Evolutionary conservation across 495 filamentous ascomycete species (phyloP), one percentile per base, ranked within the genome.

Genomic region (Amphirosellinia nigrospora): DNA sequence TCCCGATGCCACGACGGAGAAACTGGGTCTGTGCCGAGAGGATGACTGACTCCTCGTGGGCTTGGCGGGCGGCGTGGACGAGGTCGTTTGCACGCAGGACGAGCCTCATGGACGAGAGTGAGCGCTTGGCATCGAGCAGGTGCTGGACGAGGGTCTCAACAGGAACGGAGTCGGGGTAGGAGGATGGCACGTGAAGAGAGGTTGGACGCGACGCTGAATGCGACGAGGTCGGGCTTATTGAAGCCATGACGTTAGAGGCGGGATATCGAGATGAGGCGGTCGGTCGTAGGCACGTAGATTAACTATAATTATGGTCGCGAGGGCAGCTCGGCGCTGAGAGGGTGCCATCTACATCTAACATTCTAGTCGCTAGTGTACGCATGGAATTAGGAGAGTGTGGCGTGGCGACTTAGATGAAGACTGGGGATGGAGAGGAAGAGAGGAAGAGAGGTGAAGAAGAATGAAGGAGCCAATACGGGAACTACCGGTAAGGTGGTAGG

Each of bases 21-120:
- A 95, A 97, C 10, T 84, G 84, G 0, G 93, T 94, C 75, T 92
- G 89, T 11, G 96, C 93, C 45, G 84, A 86, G 15, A 95, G 87
- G 10, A 94, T 83, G 39, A 93, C 91, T 68, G 90, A 91, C 72
- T 94, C 90, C 76, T 97, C 93, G 66, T 98, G 81, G 30, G 92
- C 86, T 30, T 86, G 82, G 50, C 94, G 90, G 32, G 94, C 92
- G 10, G 88, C 81, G 45, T 88, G 92, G 52, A 96, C 92, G 45
- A 99, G 90, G 73, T 95, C 90, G 75, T 96, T 93, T 68, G 95
- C 96, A 50, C 93, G 92, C 79, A 90, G 90, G 48, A 98, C 93
- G 71, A 94, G 89, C 56, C 82, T 87, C 72, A 95, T 93, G 2
- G 93, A 94, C n/a, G 92, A 91, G 3, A 99, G 88, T 9, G 95